Evolutionary conservation across 176 grass and related monocot species (phyloP).

Genomic region (Raddia guianensis): DNA sequence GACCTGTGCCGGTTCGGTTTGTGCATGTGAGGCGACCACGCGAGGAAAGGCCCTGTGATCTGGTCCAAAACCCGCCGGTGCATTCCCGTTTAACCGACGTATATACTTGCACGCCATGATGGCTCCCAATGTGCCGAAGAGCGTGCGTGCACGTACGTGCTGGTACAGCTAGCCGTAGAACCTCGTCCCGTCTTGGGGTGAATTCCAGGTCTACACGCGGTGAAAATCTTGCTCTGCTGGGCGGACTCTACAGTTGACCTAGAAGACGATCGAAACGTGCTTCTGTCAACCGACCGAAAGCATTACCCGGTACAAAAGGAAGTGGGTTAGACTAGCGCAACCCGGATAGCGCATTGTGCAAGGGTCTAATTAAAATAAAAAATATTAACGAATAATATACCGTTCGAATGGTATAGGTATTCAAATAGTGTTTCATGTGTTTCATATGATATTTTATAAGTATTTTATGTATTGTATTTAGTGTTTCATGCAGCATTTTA

Average conservation of each 20-base stretch:
- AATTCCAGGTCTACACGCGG: neutral
- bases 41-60: neutral
- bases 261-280: too few relatives aligned
- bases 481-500: too few relatives aligned
- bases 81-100: neutral
- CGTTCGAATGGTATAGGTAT: too few relatives aligned
- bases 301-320: too few relatives aligned
- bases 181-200: neutral
- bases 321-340: too few relatives aligned
- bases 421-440: too few relatives aligned
- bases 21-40: neutral
- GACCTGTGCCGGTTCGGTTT: neutral
- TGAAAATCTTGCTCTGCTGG: neutral
- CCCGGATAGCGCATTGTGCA: too few relatives aligned
- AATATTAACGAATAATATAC: too few relatives aligned
- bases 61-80: neutral
- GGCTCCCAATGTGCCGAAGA: neutral
- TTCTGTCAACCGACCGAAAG: too few relatives aligned
- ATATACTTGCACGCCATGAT: neutral
- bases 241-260: neutral
- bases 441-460: too few relatives aligned
- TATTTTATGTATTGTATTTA: too few relatives aligned
- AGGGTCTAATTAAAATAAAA: too few relatives aligned
- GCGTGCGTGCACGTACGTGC: neutral
- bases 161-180: neutral